Evolutionary conservation across 140 eudicot species (phyloP), one percentile per base, ranked within the genome.

Genomic region (Stevia rebaudiana): DNA sequence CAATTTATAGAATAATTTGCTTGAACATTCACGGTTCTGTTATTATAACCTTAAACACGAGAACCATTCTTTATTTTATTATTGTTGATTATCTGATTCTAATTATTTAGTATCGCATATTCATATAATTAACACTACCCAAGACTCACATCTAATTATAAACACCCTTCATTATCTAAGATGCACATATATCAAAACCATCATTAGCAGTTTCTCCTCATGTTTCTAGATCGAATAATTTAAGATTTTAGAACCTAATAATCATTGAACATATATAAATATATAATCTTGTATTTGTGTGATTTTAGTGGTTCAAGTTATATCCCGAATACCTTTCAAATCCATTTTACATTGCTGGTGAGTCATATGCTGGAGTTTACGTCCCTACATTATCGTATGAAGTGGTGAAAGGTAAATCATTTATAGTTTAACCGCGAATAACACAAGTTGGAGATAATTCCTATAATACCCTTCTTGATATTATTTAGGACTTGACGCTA

Each of bases 311-410:
- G 98, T 91, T 91, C 68, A 91, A 81, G 76, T 46, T 91, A 46
- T 91, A 87, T 72, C 91, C 94, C 0, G 95, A 87, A 78, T 91
- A 64, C 76, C 86, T 75, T 41, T 56, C 85, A 17, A 91, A 87
- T 63, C 95, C 98, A 17, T 91, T 91, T 71, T 91, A 69, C 66
- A 87, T 91, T 42, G 37, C 81, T 10, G 98, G 98, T 13, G 98
- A 91, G 66, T 91, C 98, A 31, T 91, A 91, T 79, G 98, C 98
- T 44, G 98, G 98, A 74, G 63, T 91, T 6, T 91, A 91, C 53
- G 95, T 91, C 63, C 98, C 98, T 61, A 91, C 88, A 65, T 81
- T 91, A 71, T 78, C 96, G 37, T 77, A 77, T 54, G 89, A 87
- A 81, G 98, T 91, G 18, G 81, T 81, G 35, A 73, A 91, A 79